phyloP scores from a whole-genome alignment of 1,139 yeast genomes.

The Magnusiomyces tetraspermus region DNA sequence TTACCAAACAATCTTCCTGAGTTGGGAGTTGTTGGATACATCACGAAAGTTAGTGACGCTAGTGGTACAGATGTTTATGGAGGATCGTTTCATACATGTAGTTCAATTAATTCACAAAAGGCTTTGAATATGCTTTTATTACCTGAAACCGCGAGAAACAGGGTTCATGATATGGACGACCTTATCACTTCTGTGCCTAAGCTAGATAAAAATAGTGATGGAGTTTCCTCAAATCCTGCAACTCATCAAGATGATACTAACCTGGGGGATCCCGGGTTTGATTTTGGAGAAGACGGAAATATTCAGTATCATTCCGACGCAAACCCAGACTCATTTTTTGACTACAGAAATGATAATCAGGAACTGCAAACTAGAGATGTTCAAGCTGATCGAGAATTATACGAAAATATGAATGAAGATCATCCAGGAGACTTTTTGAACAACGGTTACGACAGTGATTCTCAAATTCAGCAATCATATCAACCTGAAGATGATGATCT shows the following conservation, averaged over 20 bases:
- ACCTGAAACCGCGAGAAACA: no score
- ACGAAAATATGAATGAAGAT: not conserved
- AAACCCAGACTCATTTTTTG: not conserved
- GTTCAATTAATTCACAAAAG: not conserved
- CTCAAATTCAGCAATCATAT: not conserved
- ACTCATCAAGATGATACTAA: conserved; percentile 6
- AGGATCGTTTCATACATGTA: not conserved
- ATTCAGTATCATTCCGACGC: not conserved
- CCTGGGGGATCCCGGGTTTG: conserved; percentile 4
- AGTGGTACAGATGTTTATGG: not conserved
- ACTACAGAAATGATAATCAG: not conserved
- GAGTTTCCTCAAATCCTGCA: no score
- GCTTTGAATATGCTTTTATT: not conserved
- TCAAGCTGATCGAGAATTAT: not conserved
- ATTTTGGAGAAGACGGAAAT: conserved; percentile 11
- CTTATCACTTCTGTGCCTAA: not conserved
- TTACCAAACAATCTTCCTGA: not conserved
- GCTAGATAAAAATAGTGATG: not conserved
- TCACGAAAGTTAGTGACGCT: not conserved
- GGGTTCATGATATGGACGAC: not conserved
- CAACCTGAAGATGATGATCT: not conserved
- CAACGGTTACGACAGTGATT: not conserved
- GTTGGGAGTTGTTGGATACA: not conserved
- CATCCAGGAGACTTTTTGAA: not conserved
- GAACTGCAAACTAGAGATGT: not conserved